Evolutionary conservation across 257 asterid species (phyloP).

Genomic region (Dorcoceras hygrometricum): DNA sequence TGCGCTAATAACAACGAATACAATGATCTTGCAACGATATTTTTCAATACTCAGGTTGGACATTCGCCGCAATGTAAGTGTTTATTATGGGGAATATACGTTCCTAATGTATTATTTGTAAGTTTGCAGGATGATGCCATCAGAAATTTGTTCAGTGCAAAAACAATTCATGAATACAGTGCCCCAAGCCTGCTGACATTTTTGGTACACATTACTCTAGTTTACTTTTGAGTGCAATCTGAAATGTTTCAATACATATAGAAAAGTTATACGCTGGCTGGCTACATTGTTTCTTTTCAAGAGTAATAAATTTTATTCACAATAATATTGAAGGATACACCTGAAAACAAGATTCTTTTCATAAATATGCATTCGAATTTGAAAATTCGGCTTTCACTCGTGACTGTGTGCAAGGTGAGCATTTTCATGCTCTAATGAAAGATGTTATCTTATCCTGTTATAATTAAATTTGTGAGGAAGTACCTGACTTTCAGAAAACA

Average conservation of each 20-base stretch:
- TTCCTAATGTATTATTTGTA: constrained; percentile 34
- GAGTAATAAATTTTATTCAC: not conserved
- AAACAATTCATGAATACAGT: constrained; percentile 91
- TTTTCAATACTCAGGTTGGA: constrained; percentile 93
- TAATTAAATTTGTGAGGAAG: not conserved
- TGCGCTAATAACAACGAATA: constrained; percentile 71
- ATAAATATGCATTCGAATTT: not conserved
- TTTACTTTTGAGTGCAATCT: constrained; percentile 15
- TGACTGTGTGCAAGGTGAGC: not conserved
- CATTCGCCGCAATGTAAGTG: constrained; percentile 9
- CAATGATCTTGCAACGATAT: constrained; percentile 96
- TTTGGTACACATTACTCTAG: constrained; percentile 49
- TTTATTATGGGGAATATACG: not conserved
- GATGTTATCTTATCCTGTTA: not conserved
- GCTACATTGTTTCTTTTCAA: not conserved
- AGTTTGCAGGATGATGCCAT: constrained; percentile 94
- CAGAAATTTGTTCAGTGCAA: constrained; percentile 95
- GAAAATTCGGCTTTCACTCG: not conserved
- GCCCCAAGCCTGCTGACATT: constrained; percentile 87
- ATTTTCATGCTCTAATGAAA: not conserved
- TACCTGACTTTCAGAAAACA: not conserved
- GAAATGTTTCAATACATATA: constrained; percentile 10
- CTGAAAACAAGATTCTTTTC: not conserved
- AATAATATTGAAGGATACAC: not conserved
- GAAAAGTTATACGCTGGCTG: not conserved